Evolutionary conservation across 2,329 filamentous ascomycete genomes (phyloP), one percentile per base, ranked within the genome.

Genomic region (Coniochaeta sp.): DNA sequence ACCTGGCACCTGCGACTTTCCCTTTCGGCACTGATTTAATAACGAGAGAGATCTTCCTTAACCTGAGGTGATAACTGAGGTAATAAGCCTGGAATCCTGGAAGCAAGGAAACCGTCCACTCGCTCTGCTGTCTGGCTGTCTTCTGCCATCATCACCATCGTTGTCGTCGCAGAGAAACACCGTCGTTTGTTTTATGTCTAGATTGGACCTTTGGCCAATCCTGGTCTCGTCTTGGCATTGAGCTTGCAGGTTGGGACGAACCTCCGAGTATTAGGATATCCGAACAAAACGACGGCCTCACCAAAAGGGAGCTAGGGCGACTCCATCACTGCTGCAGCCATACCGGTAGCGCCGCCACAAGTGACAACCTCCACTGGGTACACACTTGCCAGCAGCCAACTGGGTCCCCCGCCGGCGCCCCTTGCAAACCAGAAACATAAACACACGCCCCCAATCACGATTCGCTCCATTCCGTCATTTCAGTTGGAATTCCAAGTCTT

Each of bases 341-440:
- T 6, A n/a, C n/a, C n/a, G n/a, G n/a, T n/a, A 17, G 9, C 38
- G 16, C 38, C 9, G 9, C 16, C 26, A 16, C 54, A 9, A 4
- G 54, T 3, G n/a, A 56, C 54, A 55, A 34, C 30, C 30, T 55
- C 34, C n/a, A n/a, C n/a, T n/a, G n/a, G n/a, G n/a, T n/a, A n/a
- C n/a, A n/a, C n/a, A n/a, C n/a, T n/a, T n/a, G n/a, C n/a, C n/a
- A n/a, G n/a, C n/a, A n/a, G n/a, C n/a, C n/a, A n/a, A 56, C 2
- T 56, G 54, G 54, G 2, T 5, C 28, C 34, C 17, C 14, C 54
- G n/a, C n/a, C n/a, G n/a, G n/a, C 54, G 12, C 54, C 54, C 54
- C 34, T 56, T 14, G 54, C 54, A 36, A 56, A 56, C 54, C 54
- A 56, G 54, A 56, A 56, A 56, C 54, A 56, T 56, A 56, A 56